These are phyloP conservation scores for Curvularia sp. DNA, from an alignment of 2,329 filamentous ascomycete species.

Conservation along the genomic window DNA sequence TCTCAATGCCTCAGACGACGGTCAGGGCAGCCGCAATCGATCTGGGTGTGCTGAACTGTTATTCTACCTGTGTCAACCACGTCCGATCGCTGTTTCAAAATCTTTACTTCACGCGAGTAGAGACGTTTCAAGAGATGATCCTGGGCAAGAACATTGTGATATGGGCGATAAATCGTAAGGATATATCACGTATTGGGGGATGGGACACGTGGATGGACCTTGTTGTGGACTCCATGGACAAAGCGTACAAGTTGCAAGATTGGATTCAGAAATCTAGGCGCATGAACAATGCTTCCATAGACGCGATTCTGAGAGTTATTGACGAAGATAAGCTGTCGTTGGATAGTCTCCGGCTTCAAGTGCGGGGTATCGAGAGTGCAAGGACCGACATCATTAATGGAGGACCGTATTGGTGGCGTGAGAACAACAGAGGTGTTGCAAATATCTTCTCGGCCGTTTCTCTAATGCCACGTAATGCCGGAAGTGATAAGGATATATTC, in stretches of 20 bases:
- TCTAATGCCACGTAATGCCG: conserved; percentile 2
- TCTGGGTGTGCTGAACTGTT: conserved; percentile 14
- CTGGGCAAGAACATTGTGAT: conserved; percentile 14
- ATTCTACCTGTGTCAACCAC: conserved; percentile 11
- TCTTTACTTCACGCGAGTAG: conserved; percentile 10
- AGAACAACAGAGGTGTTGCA: conserved; percentile 7
- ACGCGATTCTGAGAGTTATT: conserved; percentile 8
- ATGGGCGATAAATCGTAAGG: conserved; percentile 8
- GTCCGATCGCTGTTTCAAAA: conserved; percentile 11
- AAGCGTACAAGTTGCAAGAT: conserved; percentile 1
- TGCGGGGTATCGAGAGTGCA: conserved; percentile 8
- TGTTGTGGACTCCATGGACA: conserved; percentile 8
- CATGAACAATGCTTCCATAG: background rate
- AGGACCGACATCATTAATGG: conserved; percentile 12
- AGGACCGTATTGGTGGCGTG: conserved; percentile 12
- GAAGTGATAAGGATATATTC: background rate
- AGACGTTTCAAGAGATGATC: conserved; percentile 17
- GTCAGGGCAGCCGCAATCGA: conserved; percentile 12
- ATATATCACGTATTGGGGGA: conserved; percentile 9
- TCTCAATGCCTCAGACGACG: conserved; percentile 5
- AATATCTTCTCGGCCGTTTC: conserved; percentile 15
- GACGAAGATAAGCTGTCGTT: conserved; percentile 3
- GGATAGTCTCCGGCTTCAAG: conserved; percentile 3
- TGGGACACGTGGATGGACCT: conserved; percentile 13
- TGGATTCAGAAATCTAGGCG: conserved; percentile 8